Base-by-base conservation (phyloP, 371 early-diverging fungal species). In the Mucor indicus region DNA sequence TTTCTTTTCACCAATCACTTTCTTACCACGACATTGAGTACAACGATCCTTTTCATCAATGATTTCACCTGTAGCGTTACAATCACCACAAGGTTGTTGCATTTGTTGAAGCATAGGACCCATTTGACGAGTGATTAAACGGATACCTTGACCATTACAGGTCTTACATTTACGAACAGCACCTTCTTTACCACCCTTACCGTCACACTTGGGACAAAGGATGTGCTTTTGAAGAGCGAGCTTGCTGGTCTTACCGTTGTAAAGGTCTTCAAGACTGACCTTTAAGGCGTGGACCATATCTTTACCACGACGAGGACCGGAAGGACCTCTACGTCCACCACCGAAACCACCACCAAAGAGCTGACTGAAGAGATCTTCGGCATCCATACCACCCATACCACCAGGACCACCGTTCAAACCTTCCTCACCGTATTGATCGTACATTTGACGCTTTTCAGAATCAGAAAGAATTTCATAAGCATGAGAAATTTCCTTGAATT, bases 41-140 rank as follows among this genome's bases (percentile, higher is more conserved):
- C 97, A 96, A 40, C 88, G 78, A 71, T 91, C 86, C 72, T 90
- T 91, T 47, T 87, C 83, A 57, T 81, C 78, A 54, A 97, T 93
- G 55, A 85, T 78, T 62, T 94, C 88, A 53, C 96, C 95, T 53
- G 83, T 84, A 44, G 94, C 98, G 39, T 80, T 78, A 77, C 97
- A 97, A 40, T 81, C 85, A 13, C 78, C 76, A 80, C 98, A 98
- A 32, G 90, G 83, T 65, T 92, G 89, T 69, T 96, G 96, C 71
- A 96, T 86, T 77, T 95, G 97, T 78, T 98, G 98, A 46, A 97
- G 84, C 91, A 96, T 95, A 38, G 95, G 95, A 22, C 98, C 98
- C 77, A 97, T 88, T 70, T 96, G 98, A 42, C 96, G 80, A 58
- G 93, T 78, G 51, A 84, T 83, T 15, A 93, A 71, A 58, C 85